Percentiles rank a stretch among this genome's conserved stretches.
These are phyloP conservation scores for Candida endomychidarum DNA, from an alignment of 805 yeast genomes.

Conservation along the genomic window DNA sequence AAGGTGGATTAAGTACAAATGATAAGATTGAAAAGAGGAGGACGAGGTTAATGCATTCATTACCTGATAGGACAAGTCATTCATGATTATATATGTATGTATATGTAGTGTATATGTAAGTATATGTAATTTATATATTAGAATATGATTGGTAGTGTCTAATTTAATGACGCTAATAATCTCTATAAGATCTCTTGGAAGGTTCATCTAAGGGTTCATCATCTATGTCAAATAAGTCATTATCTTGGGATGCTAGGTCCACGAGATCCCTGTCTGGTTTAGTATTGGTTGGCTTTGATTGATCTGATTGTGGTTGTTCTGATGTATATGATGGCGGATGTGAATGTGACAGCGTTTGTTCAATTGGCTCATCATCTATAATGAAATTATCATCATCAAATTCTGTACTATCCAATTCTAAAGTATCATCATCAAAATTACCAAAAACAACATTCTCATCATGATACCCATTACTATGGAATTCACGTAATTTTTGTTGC, in stretches of 20 bases:
- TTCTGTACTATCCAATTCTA: constrained; percentile 38
- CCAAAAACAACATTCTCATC: constrained; percentile 40
- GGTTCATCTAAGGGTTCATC: constrained; percentile 1
- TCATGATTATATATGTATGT: too few relatives aligned
- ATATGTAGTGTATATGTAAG: background rate
- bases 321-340: too few relatives aligned
- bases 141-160: background rate
- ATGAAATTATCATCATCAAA: constrained; percentile 43
- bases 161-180: too few relatives aligned
- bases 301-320: too few relatives aligned
- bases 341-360: background rate
- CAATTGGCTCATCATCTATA: constrained; percentile 37
- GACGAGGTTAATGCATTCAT: constrained; percentile 37
- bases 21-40: constrained; percentile 45
- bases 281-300: too few relatives aligned
- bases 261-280: too few relatives aligned
- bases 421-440: constrained; percentile 37
- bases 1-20: constrained; percentile 22
- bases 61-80: background rate
- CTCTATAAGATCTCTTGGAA: constrained; percentile 7
- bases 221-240: background rate
- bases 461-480: constrained; percentile 18
- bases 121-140: too few relatives aligned
- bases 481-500: constrained; percentile 35
- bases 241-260: background rate